Evolutionary conservation across 371 early-diverging fungal species (phyloP).

Genomic region (Umbelopsis sp.): DNA sequence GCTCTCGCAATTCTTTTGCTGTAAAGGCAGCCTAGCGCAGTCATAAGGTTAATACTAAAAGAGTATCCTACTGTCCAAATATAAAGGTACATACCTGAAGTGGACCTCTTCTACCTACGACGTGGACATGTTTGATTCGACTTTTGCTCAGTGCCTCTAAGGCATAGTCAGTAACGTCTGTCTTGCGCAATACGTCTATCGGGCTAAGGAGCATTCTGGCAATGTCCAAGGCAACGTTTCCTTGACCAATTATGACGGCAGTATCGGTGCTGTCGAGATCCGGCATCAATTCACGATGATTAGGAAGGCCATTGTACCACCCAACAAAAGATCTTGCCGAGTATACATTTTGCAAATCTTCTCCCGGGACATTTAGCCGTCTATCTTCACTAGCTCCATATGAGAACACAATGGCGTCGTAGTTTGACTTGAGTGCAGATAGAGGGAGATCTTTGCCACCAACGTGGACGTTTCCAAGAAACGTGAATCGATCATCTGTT

Average conservation of each 20-base stretch:
- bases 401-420: constrained; percentile 84
- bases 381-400: constrained; percentile 87
- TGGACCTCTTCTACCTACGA: constrained; percentile 93
- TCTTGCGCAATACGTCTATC: constrained; percentile 73
- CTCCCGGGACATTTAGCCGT: constrained; percentile 72
- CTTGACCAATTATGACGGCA: constrained; percentile 90
- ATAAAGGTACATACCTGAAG: constrained; percentile 66
- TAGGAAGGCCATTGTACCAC: constrained; percentile 95
- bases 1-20: constrained; percentile 94
- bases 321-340: constrained; percentile 90
- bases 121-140: constrained; percentile 76
- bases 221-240: constrained; percentile 96
- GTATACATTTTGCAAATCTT: constrained; percentile 64
- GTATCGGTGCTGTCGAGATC: constrained; percentile 74
- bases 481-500: constrained; percentile 70
- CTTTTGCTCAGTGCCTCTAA: constrained; percentile 72
- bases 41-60: neutral
- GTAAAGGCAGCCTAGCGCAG: constrained; percentile 80
- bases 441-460: constrained; percentile 58
- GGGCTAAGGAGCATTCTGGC: constrained; percentile 88
- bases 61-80: neutral
- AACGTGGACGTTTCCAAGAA: constrained; percentile 79
- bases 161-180: constrained; percentile 87
- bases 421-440: constrained; percentile 60
- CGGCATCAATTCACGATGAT: constrained; percentile 52